phyloP scores from a whole-genome alignment of 192 early-diverging fungal genomes.

The Coemansia sp. region DNA sequence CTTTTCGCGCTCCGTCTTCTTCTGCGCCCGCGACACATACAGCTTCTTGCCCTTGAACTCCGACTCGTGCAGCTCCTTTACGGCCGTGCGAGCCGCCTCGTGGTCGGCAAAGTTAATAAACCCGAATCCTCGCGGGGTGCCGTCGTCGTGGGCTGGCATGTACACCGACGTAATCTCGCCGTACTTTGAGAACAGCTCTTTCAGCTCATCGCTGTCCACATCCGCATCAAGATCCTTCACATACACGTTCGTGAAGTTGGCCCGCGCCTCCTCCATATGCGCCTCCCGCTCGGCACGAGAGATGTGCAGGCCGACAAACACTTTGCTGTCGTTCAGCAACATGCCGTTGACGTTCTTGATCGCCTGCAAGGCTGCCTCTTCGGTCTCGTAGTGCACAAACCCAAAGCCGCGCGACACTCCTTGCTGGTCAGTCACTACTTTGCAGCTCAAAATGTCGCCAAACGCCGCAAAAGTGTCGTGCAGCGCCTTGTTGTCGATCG shows the following conservation, averaged over 20 bases:
- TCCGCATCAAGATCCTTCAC: conserved; percentile 91
- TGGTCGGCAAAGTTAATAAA: conserved; percentile 96
- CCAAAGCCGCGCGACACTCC: conserved; percentile 91
- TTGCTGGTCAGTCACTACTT: conserved; percentile 83
- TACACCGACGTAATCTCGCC: conserved; percentile 84
- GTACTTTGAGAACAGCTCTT: conserved; percentile 71
- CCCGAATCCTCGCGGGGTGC: conserved; percentile 90
- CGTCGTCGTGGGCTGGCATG: conserved; percentile 73
- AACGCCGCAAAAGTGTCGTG: conserved; percentile 99
- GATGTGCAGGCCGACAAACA: conserved; percentile 91
- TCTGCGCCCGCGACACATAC: conserved; percentile 96
- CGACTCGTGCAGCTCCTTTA: conserved; percentile 90
- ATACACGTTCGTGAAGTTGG: conserved; percentile 98
- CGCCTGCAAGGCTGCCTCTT: conserved; percentile 88
- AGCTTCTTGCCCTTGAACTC: conserved; percentile 89
- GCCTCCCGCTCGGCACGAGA: conserved; percentile 88
- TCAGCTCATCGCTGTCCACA: conserved; percentile 78
- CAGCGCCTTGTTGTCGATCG: conserved; percentile 99
- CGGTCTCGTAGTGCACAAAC: conserved; percentile 97
- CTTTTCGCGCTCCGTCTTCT: conserved; percentile 96
- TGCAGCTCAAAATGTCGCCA: conserved; percentile 95
- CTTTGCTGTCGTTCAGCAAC: conserved; percentile 98
- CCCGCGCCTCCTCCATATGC: conserved; percentile 82
- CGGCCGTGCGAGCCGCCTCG: conserved; percentile 84
- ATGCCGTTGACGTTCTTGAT: conserved; percentile 99